Evolutionary conservation across 768 basidiomycete species (phyloP).

Genomic region (Podaxis sp.): DNA sequence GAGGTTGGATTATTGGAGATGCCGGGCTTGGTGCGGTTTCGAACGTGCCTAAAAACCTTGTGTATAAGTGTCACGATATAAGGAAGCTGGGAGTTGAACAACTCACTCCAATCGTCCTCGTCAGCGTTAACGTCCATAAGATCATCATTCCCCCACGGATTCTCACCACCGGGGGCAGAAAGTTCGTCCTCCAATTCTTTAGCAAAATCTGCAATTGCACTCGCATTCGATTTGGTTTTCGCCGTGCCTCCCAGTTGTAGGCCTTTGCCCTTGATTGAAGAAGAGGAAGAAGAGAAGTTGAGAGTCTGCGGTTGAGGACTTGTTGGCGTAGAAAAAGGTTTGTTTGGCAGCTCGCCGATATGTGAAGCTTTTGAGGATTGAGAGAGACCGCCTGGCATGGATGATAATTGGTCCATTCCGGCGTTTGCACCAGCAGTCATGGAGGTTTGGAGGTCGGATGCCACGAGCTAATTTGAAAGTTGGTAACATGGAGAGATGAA

Average conservation of each 20-base stretch:
- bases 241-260: constrained; percentile 63
- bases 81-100: constrained; percentile 15
- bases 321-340: constrained; percentile 17
- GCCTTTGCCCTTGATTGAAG: constrained; percentile 42
- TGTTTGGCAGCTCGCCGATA: constrained; percentile 20
- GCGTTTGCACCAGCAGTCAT: constrained; percentile 46
- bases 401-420: constrained; percentile 27
- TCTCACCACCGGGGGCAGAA: constrained; percentile 38
- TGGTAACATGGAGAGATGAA: not conserved
- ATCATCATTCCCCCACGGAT: constrained; percentile 73
- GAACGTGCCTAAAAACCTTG: constrained; percentile 54
- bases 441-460: constrained; percentile 67
- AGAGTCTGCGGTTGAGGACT: constrained; percentile 10
- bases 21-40: constrained; percentile 46
- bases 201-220: constrained; percentile 33
- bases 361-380: constrained; percentile 13
- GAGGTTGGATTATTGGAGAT: constrained; percentile 6
- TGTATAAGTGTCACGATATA: not conserved
- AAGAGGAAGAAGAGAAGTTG: not conserved
- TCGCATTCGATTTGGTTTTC: constrained; percentile 30
- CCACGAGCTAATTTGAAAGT: constrained; percentile 48
- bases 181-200: constrained; percentile 58
- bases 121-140: constrained; percentile 94
- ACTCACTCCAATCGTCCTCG: constrained; percentile 90
- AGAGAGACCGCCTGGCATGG: constrained; percentile 13